Base-by-base conservation (phyloP, 1,284 basidiomycete genomes). In the Cryptococcus sp. region DNA sequence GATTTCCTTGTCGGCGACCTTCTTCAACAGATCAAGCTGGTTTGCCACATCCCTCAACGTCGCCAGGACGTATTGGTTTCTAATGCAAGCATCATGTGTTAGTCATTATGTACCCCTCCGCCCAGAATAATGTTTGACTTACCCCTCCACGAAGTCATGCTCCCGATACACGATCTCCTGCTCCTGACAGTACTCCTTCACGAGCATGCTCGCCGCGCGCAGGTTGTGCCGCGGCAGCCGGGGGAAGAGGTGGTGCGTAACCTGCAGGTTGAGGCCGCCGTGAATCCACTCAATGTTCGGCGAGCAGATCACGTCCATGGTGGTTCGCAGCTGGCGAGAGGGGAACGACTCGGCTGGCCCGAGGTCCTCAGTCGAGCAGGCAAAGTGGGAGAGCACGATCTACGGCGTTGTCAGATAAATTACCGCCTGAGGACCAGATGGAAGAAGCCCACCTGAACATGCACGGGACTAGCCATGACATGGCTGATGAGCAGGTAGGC, bases 361-460 rank as follows among this genome's bases (percentile, higher is more conserved):
- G 23, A 98, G 81, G 71, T 98, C 95, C 11, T 82, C 87, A 1
- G 92, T 94, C 7, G 93, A 93, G 80, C 96, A 94, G 45, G 91
- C 90, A 78, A 96, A 98, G 79, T 98, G 95, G 3, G 94, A 98
- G 21, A 98, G 84, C 1, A 98, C 94, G 67, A 98, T 98, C 91
- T 97, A 71, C n/a, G 39, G 9, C 28, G 28, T 33, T 9, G 4
- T 33, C 24, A 33, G 44, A 50, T 12, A 28, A 42, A 24, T 18
- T 42, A 23, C 11, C 50, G n/a, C n/a, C n/a, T n/a, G n/a, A n/a
- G n/a, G n/a, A n/a, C n/a, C n/a, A n/a, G n/a, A n/a, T 23, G 48
- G 21, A 3, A 9, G 16, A 50, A 50, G 38, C 76, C 57, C 46
- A 80, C 79, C 75, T 82, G 81, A 9, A 82, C 79, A 56, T 82